phyloP scores from a whole-genome alignment of 495 filamentous ascomycete genomes.

The Thozetella sp. region DNA sequence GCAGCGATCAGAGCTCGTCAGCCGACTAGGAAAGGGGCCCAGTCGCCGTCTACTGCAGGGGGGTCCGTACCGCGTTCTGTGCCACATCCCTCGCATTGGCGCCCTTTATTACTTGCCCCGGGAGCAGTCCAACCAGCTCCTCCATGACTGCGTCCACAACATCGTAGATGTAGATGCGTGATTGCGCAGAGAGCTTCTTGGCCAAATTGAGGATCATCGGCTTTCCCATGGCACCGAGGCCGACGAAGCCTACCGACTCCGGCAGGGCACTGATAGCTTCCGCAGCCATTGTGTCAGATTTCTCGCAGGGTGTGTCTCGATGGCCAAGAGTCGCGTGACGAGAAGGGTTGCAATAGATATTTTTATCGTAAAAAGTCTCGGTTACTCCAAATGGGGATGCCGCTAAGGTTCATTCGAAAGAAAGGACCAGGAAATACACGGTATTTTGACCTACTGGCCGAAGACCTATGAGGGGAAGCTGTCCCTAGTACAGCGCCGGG shows the following conservation, averaged over 20 bases:
- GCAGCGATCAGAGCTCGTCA: not conserved
- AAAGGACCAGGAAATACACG: not conserved
- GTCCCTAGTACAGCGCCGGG: not conserved
- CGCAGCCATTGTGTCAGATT: constrained; percentile 21
- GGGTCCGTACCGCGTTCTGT: constrained; percentile 8
- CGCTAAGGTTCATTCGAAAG: not conserved
- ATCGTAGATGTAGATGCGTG: constrained; percentile 43
- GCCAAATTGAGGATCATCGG: constrained; percentile 51
- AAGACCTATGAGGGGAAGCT: constrained; percentile 49
- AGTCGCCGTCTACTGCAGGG: no score
- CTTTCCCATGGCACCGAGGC: constrained; percentile 37
- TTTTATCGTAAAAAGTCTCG: no score
- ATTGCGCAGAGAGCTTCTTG: constrained; percentile 31
- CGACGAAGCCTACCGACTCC: constrained; percentile 13
- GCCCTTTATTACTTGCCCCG: constrained; percentile 6
- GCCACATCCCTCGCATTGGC: constrained; percentile 14
- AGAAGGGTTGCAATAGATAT: no score
- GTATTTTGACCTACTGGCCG: no score
- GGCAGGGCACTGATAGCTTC: constrained; percentile 9
- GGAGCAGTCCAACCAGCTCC: constrained; percentile 28
- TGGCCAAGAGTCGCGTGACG: not conserved
- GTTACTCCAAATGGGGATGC: no score
- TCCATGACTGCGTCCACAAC: constrained; percentile 32
- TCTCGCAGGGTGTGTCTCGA: constrained; percentile 1
- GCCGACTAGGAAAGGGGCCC: no score